phyloP scores from a whole-genome alignment of 352 stramenopile genomes.

The Globisporangium irregulare region DNA sequence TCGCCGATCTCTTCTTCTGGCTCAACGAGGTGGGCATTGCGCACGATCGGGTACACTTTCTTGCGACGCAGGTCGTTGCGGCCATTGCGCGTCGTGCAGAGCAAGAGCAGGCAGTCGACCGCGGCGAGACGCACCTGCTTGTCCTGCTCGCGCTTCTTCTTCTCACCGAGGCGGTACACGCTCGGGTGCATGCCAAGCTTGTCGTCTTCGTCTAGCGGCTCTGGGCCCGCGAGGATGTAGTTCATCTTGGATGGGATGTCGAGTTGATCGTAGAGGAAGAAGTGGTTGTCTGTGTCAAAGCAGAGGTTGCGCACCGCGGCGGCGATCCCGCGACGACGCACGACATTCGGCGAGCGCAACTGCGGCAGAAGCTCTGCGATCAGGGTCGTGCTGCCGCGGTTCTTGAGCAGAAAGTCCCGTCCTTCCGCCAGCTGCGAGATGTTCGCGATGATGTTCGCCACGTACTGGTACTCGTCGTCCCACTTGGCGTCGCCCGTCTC shows the following conservation, averaged over 20 bases:
- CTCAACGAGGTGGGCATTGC: constrained; percentile 79
- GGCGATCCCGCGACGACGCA: constrained; percentile 69
- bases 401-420: constrained; percentile 73
- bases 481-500: constrained; percentile 75
- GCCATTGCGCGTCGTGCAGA: constrained; percentile 77
- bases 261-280: constrained; percentile 85
- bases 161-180: constrained; percentile 69
- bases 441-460: constrained; percentile 83
- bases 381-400: constrained; percentile 62
- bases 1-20: constrained; percentile 79
- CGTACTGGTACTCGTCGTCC: constrained; percentile 88
- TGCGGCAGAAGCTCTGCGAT: constrained; percentile 66
- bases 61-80: constrained; percentile 78
- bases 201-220: constrained; percentile 74
- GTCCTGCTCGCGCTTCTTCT: constrained; percentile 85
- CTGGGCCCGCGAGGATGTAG: constrained; percentile 66
- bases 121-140: constrained; percentile 62
- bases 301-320: constrained; percentile 79
- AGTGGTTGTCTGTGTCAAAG: constrained; percentile 88
- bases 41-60: constrained; percentile 86
- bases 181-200: constrained; percentile 78
- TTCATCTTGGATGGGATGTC: constrained; percentile 81
- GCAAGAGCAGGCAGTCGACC: constrained; percentile 70
- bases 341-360: constrained; percentile 77
- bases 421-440: constrained; percentile 83